phyloP scores from a whole-genome alignment of 306 rosid species.

The Dalbergia oliveri region DNA sequence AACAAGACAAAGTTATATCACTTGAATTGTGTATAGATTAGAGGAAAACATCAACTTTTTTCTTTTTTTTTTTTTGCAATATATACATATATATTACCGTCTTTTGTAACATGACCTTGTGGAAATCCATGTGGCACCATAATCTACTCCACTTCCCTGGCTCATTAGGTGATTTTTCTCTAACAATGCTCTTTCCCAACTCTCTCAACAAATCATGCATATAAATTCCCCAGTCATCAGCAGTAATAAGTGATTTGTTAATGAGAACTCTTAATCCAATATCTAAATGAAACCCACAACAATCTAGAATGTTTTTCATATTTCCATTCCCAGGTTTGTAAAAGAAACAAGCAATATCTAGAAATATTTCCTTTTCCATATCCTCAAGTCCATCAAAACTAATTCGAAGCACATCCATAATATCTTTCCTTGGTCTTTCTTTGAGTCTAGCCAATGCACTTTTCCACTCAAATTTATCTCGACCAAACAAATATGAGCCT shows the following conservation, averaged over 20 bases:
- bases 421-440: conserved; percentile 1
- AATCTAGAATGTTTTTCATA: not conserved
- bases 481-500: conserved; percentile 14
- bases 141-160: not conserved
- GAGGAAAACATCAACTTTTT: no score
- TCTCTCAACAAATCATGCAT: not conserved
- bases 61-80: no score
- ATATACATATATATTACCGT: not conserved
- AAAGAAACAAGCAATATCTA: conserved; percentile 45
- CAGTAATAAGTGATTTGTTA: conserved; percentile 37
- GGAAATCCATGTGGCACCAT: no score
- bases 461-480: not conserved
- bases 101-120: not conserved
- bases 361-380: conserved; percentile 36
- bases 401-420: conserved; percentile 12
- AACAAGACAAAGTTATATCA: no score
- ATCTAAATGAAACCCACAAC: not conserved
- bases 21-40: no score
- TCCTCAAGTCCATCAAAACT: conserved; percentile 27
- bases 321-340: rapidly evolving
- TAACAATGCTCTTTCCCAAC: not conserved
- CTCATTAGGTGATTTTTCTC: not conserved
- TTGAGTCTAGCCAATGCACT: conserved; percentile 19
- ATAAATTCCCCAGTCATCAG: rapidly evolving
- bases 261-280: conserved; percentile 36